These are phyloP conservation scores for Lentinula lateritia DNA, from an alignment of 768 basidiomycete species.

Conservation along the genomic window DNA sequence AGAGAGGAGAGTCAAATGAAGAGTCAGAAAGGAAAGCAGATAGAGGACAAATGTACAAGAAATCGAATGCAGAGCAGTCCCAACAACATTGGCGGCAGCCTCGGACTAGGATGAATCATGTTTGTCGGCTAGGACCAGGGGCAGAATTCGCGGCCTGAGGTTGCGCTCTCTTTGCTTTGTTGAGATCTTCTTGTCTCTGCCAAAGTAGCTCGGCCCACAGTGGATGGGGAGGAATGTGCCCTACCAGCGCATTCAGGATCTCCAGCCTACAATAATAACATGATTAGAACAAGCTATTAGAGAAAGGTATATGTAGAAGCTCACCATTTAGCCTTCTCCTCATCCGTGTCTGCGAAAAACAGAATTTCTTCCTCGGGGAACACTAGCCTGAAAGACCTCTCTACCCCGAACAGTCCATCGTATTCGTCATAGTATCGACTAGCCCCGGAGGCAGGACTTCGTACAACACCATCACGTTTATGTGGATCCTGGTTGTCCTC, in stretches of 20 bases:
- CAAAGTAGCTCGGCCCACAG: conserved; percentile 90
- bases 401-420: conserved; percentile 62
- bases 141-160: neutral
- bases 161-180: conserved; percentile 16
- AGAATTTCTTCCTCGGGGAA: conserved; percentile 79
- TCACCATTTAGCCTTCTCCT: conserved; percentile 84
- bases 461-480: conserved; percentile 22
- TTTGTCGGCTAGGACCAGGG: neutral
- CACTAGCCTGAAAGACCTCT: conserved; percentile 78
- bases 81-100: neutral
- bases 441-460: conserved; percentile 37
- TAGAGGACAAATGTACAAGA: neutral
- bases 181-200: conserved; percentile 65
- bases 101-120: neutral
- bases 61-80: neutral
- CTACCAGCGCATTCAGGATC: conserved; percentile 77
- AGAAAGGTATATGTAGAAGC: conserved; percentile 17
- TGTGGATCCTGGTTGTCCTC: conserved; percentile 69
- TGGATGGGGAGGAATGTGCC: conserved; percentile 87
- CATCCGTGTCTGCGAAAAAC: conserved; percentile 89
- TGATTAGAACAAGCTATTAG: neutral
- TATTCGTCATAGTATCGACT: conserved; percentile 51
- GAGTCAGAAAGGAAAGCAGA: neutral
- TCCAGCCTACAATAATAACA: conserved; percentile 57
- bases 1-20: neutral